These are phyloP conservation scores for Trypanosomatidae sp. DNA, from an alignment of 208 protist species.

Conservation along the genomic window DNA sequence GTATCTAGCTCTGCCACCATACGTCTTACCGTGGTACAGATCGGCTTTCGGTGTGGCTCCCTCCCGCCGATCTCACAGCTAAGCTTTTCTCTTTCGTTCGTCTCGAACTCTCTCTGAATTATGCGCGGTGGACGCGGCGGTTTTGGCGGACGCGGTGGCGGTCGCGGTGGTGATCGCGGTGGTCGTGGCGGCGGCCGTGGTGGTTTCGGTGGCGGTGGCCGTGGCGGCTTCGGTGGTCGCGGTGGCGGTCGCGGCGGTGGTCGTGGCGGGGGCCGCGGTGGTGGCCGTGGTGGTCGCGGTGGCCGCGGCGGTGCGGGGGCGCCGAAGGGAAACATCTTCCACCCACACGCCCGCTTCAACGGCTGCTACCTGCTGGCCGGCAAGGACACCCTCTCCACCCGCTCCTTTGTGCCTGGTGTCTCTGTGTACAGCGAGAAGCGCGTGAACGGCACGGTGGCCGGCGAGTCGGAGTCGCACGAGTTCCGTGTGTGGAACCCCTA, in stretches of 20 bases:
- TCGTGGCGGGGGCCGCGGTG: conserved; percentile 54
- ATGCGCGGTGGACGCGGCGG: conserved; percentile 30
- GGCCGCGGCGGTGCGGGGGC: conserved; percentile 52
- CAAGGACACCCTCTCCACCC: conserved; percentile 98
- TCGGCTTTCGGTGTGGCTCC: neutral
- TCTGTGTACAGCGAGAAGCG: conserved; percentile 99
- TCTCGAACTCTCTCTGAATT: too few relatives aligned
- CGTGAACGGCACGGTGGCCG: conserved; percentile 82
- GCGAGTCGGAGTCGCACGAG: conserved; percentile 93
- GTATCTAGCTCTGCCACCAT: too few relatives aligned
- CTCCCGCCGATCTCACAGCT: conserved; percentile 1
- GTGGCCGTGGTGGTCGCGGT: conserved; percentile 51
- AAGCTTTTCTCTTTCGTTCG: too few relatives aligned
- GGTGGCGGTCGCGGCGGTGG: conserved; percentile 52
- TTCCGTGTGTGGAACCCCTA: conserved; percentile 99
- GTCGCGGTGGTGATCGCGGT: conserved; percentile 38
- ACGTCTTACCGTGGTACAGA: too few relatives aligned
- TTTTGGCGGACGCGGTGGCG: conserved; percentile 32
- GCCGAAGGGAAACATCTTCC: conserved; percentile 91
- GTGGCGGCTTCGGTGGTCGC: conserved; percentile 44
- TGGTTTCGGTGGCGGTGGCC: conserved; percentile 33
- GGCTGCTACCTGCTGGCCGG: conserved; percentile 98
- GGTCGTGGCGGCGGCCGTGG: conserved; percentile 38
- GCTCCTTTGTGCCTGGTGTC: conserved; percentile 98
- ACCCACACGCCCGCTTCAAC: conserved; percentile 94